Evolutionary conservation across 768 basidiomycete species (phyloP), one percentile per base, ranked within the genome.

Genomic region (Lentinula aciculospora): DNA sequence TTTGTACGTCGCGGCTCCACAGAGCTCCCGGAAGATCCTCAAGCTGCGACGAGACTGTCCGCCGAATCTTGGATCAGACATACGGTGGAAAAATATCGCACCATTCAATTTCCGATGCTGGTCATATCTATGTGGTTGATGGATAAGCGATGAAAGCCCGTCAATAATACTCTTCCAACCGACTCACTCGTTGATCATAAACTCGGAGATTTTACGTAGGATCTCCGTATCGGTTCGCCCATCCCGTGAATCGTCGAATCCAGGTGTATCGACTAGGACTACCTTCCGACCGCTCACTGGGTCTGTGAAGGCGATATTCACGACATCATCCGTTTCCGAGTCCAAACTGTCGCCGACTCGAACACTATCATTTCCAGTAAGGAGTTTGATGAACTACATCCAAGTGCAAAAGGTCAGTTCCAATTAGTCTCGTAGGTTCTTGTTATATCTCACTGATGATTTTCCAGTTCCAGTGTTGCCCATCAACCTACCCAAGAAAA

Each of bases 21-120:
- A 77, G 25, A 77, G 69, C 51, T 75, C 68, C 37, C 69, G 69
- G 64, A 77, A 77, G 63, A 77, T 71, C 29, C 67, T 67, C 45
- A 77, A 74, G 63, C 76, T 78, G 61, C 71, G 70, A 34, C 64
- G 68, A 31, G 71, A 69, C 4, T 68, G 70, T 34, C 72, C 72
- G 48, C 73, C 72, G 61, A 73, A 66, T 31, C 69, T 59, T 57
- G 68, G 60, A 53, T 74, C 73, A 10, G 58, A 49, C 60, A 73
- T 73, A 15, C 72, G 70, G 58, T 73, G 72, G 69, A 73, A 67
- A 59, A 74, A 73, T 49, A 73, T 71, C 63, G 74, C 64, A 27
- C 72, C 72, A 29, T 39, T 51, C 10, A 62, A 45, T 36, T 58
- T 54, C 7, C 34, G 32, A 8, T 48, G 36, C 8, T 39, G 28